These are phyloP conservation scores for Micractinium sp. DNA, from an alignment of 139 green algal genomes.

Conservation along the genomic window DNA sequence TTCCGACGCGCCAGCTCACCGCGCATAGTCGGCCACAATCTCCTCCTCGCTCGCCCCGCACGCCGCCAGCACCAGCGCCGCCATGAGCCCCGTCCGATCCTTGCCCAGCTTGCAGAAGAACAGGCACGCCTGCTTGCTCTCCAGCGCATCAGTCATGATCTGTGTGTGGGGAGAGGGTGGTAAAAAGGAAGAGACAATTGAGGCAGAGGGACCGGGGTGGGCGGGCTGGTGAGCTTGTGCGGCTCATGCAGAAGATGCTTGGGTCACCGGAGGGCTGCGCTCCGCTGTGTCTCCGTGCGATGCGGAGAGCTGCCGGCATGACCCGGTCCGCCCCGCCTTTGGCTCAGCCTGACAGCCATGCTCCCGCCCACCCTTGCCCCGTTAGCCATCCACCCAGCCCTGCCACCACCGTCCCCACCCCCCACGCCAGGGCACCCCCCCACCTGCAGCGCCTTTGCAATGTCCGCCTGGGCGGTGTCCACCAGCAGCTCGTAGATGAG, in stretches of 20 bases:
- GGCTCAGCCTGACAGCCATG: too few species aligned
- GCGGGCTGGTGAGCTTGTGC: neutral
- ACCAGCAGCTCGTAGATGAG: constrained; percentile 56
- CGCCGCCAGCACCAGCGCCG: constrained; percentile 63
- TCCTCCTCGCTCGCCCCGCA: constrained; percentile 57
- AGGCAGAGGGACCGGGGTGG: too few species aligned
- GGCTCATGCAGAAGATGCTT: too few species aligned
- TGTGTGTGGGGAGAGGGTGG: constrained; percentile 5
- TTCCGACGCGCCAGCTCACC: neutral
- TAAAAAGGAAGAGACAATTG: neutral
- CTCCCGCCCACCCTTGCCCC: neutral
- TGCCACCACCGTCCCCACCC: neutral
- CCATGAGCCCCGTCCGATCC: constrained; percentile 77
- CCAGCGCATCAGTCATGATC: constrained; percentile 43
- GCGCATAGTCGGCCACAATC: constrained; percentile 67
- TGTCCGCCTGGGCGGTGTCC: constrained; percentile 27
- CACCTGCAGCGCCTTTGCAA: constrained; percentile 33
- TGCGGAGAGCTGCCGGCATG: too few species aligned
- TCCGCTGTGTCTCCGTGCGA: too few species aligned
- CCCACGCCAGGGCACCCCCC: neutral
- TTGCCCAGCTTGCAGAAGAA: constrained; percentile 85
- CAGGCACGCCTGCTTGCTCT: constrained; percentile 49
- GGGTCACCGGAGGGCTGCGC: too few species aligned
- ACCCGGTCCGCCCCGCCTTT: too few species aligned
- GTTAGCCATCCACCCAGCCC: neutral